Evolutionary conservation across 441 rosid species (phyloP), one percentile per base, ranked within the genome.

Genomic region (Populus hybrid): DNA sequence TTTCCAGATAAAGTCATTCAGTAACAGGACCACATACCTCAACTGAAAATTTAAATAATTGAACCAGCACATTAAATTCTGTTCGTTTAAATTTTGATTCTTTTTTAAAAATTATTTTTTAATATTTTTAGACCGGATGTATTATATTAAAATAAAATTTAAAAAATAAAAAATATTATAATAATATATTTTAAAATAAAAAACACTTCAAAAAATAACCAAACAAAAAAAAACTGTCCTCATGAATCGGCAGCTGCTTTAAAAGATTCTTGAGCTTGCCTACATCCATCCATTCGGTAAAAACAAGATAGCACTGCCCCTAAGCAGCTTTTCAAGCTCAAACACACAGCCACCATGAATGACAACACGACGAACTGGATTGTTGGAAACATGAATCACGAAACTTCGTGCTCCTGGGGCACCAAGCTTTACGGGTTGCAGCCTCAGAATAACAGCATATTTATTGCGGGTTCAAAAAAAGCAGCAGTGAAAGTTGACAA

Each of bases 11-110:
- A 40, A 54, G 73, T 36, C 61, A 72, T 67, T 57, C 26, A 35
- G 61, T 30, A 28, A 42, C 69, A 65, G 77, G 84, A 73, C 76
- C 83, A 77, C 81, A 10, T 21, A 4, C 20, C 18, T 28, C 12
- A 30, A 69, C 79, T 59, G 59, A 69, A 69, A 67, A 23, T 12
- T 66, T 59, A 14, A 9, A 5, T 28, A 59, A 26, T 32, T 46
- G 80, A 75, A 72, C 72, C 59, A 66, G 50, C 36, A 34, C 36
- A 6, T 34, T 6, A 6, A 34, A 34, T 34, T 34, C 36, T 6
- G 36, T 34, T 34, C 8, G 8, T 34, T 34, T 34, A 34, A 34
- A 34, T 6, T 6, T 34, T 34, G 8, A 6, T 34, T 34, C 35
- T 34, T 34, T 34, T 34, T 34, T 6, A 0, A 32, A 32, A 32